Conservation (phyloP, 768 basidiomycete species). For the Candolleomyces aberdarensis region DNA sequence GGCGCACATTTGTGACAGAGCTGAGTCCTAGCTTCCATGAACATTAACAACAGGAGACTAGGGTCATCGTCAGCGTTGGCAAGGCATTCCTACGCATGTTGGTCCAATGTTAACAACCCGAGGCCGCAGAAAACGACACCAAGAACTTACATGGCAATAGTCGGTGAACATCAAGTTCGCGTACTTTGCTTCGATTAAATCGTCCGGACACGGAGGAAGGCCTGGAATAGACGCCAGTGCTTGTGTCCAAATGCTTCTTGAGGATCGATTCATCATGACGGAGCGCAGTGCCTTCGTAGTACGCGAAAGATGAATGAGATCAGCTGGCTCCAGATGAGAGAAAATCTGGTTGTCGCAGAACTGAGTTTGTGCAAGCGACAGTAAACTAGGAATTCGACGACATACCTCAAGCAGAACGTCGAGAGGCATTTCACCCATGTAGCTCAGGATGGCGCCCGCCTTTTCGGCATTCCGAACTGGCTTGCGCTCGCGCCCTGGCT, state of each 20-base stretch:
- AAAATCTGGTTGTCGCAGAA: constrained; percentile 26
- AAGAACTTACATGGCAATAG: constrained; percentile 12
- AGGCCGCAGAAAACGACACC: neutral
- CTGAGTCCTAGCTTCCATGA: constrained; percentile 32
- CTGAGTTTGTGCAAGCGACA: neutral
- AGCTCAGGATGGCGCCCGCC: neutral
- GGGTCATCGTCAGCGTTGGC: constrained; percentile 30
- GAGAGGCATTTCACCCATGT: constrained; percentile 5
- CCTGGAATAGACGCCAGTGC: constrained; percentile 8
- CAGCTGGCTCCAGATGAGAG: constrained; percentile 27
- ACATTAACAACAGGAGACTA: constrained; percentile 23
- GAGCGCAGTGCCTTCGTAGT: constrained; percentile 29
- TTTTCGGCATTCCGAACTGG: neutral
- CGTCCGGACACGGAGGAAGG: constrained; percentile 13
- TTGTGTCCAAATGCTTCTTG: constrained; percentile 8
- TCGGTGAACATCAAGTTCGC: constrained; percentile 12
- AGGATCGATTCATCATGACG: constrained; percentile 16
- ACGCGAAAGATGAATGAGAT: constrained; percentile 36
- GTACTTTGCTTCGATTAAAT: constrained; percentile 12
- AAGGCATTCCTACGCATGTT: neutral
- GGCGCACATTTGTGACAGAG: constrained; percentile 31
- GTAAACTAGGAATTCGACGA: neutral
- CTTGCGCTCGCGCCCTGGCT: too few species aligned
- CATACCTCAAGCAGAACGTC: constrained; percentile 2
- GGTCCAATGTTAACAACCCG: neutral